Conservation (phyloP, 805 yeast genomes). For the Kluyveromyces dobzhanskii region DNA sequence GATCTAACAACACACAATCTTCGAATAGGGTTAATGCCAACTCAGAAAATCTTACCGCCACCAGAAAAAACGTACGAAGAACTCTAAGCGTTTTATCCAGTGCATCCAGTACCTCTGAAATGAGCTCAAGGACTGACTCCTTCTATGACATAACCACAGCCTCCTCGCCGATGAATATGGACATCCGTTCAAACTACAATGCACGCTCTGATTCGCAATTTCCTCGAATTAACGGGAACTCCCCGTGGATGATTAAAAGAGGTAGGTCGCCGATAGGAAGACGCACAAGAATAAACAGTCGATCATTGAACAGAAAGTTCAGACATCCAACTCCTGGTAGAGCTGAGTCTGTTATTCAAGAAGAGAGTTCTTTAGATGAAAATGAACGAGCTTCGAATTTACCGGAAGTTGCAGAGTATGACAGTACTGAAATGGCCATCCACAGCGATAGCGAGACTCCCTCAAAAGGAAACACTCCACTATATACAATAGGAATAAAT, state of each 20-base stretch:
- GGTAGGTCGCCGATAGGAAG: constrained; percentile 23
- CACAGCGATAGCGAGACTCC: constrained; percentile 4
- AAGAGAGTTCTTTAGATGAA: constrained; percentile 22
- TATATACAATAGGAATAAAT: not conserved
- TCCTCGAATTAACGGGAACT: constrained; percentile 7
- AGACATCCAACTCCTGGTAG: constrained; percentile 13
- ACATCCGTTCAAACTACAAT: constrained; percentile 10
- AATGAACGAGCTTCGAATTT: constrained; percentile 9
- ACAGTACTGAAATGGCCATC: not conserved
- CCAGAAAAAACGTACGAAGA: constrained; percentile 19
- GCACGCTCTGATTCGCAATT: constrained; percentile 1
- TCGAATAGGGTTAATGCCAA: not conserved
- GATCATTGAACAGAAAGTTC: constrained; percentile 18
- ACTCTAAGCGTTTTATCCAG: constrained; percentile 31
- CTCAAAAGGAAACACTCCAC: constrained; percentile 5
- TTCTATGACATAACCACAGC: constrained; percentile 33
- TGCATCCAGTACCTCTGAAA: constrained; percentile 32
- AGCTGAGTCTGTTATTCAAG: constrained; percentile 25
- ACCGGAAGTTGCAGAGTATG: constrained; percentile 1
- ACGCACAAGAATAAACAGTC: constrained; percentile 6
- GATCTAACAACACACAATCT: constrained; percentile 8
- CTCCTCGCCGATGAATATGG: constrained; percentile 17
- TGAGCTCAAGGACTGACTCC: constrained; percentile 34
- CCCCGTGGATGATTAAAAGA: constrained; percentile 14
- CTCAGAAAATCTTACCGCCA: not conserved